phyloP scores from a whole-genome alignment of 1,139 yeast genomes.

The Candida tetrigidarum region DNA sequence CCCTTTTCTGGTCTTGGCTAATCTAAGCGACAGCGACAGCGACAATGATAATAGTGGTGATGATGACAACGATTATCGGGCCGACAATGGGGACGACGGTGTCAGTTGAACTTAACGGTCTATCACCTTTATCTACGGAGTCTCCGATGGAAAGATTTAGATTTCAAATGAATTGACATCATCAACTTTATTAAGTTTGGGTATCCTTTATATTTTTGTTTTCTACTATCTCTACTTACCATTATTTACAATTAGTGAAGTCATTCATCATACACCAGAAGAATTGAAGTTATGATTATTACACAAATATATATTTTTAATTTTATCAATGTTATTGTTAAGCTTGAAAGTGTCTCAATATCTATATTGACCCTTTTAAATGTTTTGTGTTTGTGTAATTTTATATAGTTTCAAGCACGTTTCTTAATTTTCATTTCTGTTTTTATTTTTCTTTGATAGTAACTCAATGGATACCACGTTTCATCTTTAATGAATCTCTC shows the following conservation, averaged over 20 bases:
- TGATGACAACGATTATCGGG: too few relatives aligned
- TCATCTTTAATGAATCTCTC: slow-evolving; percentile 50
- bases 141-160: neutral
- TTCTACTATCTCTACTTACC: neutral
- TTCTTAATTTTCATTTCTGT: neutral
- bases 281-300: neutral
- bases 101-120: neutral
- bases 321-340: neutral
- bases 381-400: neutral
- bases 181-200: neutral
- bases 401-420: neutral
- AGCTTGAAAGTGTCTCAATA: neutral
- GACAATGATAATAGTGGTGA: too few relatives aligned
- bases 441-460: neutral
- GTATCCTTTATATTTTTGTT: neutral
- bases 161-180: neutral
- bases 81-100: neutral
- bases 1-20: neutral
- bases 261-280: neutral
- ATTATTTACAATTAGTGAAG: neutral
- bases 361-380: neutral
- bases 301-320: too few relatives aligned
- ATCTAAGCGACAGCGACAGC: neutral
- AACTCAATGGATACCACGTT: slow-evolving; percentile 47
- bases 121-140: neutral